phyloP scores from a whole-genome alignment of 2,329 filamentous ascomycete species.

The Endoconidiophora laricicola region DNA sequence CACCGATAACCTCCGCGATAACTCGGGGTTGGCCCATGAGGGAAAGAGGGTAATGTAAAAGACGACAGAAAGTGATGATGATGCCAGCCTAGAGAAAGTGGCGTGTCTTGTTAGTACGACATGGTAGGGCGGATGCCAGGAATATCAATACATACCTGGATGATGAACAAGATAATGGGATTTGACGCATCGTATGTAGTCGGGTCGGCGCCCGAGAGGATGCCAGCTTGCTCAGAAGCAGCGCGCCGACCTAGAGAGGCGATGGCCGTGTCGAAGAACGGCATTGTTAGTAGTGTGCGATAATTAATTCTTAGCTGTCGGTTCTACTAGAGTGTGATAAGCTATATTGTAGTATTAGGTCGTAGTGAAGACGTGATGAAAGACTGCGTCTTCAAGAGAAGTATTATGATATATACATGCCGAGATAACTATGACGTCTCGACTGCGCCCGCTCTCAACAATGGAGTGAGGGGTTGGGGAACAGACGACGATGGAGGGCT shows the following conservation, averaged over 20 bases:
- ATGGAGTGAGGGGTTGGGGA: too few relatives aligned
- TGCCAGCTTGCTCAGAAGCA: slow-evolving; percentile 33
- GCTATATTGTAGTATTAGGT: too few relatives aligned
- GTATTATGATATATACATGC: too few relatives aligned
- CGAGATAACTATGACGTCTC: too few relatives aligned
- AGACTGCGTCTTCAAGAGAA: too few relatives aligned
- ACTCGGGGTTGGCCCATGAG: slow-evolving; percentile 66
- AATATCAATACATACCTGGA: slow-evolving; percentile 34
- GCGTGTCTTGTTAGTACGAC: slow-evolving; percentile 4
- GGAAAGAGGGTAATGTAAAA: slow-evolving; percentile 57
- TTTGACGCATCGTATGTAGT: slow-evolving; percentile 51
- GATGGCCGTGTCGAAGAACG: slow-evolving; percentile 18
- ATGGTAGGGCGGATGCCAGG: not conserved
- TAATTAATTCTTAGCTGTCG: too few relatives aligned
- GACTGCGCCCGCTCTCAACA: too few relatives aligned
- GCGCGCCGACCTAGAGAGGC: slow-evolving; percentile 16
- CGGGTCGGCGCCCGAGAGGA: slow-evolving; percentile 56
- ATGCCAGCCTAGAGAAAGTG: slow-evolving; percentile 23
- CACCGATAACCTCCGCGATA: slow-evolving; percentile 73
- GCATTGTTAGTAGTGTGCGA: slow-evolving; percentile 13
- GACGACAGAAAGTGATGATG: slow-evolving; percentile 30
- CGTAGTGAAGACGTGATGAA: too few relatives aligned
- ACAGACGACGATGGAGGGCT: too few relatives aligned
- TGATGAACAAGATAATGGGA: slow-evolving; percentile 60
- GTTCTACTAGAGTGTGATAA: too few relatives aligned